These are phyloP conservation scores for Skeletonema grethae DNA, from an alignment of 108 stramenopile species.

Conservation along the genomic window DNA sequence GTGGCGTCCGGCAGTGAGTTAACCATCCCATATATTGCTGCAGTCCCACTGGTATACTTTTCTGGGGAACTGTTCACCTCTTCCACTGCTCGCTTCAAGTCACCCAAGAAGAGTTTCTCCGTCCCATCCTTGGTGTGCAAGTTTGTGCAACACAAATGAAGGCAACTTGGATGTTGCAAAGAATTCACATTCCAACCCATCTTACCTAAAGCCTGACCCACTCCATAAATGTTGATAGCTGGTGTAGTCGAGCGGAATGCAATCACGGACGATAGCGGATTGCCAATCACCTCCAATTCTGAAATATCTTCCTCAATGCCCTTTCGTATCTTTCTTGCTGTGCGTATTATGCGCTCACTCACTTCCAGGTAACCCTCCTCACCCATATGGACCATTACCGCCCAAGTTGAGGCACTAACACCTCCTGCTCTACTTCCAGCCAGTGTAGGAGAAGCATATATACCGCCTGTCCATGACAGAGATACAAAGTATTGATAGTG, in stretches of 20 bases:
- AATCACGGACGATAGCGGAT: conserved; percentile 83
- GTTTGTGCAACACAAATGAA: conserved; percentile 81
- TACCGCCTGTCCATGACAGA: conserved; percentile 83
- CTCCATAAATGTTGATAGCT: conserved; percentile 60
- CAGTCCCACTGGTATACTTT: conserved; percentile 53
- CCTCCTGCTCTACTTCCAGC: conserved; percentile 84
- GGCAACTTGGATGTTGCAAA: conserved; percentile 76
- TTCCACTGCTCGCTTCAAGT: conserved; percentile 55
- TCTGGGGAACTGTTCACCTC: conserved; percentile 44
- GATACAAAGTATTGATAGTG: conserved; percentile 61
- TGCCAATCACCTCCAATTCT: conserved; percentile 57
- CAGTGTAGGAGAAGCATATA: conserved; percentile 87
- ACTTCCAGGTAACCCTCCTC: conserved; percentile 66
- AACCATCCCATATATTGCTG: conserved; percentile 72
- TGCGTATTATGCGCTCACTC: conserved; percentile 62
- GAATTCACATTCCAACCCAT: conserved; percentile 81
- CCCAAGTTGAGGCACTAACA: conserved; percentile 83
- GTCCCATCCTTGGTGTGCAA: conserved; percentile 20
- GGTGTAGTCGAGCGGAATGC: conserved; percentile 29
- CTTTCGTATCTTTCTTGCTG: conserved; percentile 50
- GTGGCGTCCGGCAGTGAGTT: conserved; percentile 15
- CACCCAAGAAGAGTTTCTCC: conserved; percentile 61
- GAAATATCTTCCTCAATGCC: conserved; percentile 52
- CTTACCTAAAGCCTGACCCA: conserved; percentile 64
- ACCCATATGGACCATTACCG: conserved; percentile 75